Percentiles rank a stretch among this genome's conserved stretches.
phyloP scores from a whole-genome alignment of 1,139 yeast genomes.

The Torulaspora globosa region DNA sequence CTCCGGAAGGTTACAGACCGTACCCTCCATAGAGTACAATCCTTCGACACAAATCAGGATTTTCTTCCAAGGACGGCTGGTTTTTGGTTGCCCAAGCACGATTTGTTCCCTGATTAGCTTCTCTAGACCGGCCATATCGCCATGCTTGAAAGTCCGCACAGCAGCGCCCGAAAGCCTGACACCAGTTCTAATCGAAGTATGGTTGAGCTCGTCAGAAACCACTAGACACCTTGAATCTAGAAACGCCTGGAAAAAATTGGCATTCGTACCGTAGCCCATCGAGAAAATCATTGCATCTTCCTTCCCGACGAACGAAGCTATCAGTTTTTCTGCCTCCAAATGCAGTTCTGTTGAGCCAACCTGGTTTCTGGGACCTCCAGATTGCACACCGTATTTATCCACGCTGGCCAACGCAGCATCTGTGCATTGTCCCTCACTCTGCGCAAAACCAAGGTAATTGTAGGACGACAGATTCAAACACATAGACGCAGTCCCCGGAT shows the following conservation, averaged over 20 bases:
- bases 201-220: constrained; percentile 90
- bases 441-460: constrained; percentile 95
- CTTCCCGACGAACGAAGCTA: constrained; percentile 87
- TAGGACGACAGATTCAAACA: constrained; percentile 87
- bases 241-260: constrained; percentile 78
- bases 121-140: constrained; percentile 81
- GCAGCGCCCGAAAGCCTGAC: constrained; percentile 90
- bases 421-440: constrained; percentile 88
- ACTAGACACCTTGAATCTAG: constrained; percentile 86
- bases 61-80: constrained; percentile 97
- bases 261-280: constrained; percentile 96
- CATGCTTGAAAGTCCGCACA: constrained; percentile 88
- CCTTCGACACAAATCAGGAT: constrained; percentile 94
- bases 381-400: constrained; percentile 66
- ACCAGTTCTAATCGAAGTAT: constrained; percentile 93
- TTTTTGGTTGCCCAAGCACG: constrained; percentile 93
- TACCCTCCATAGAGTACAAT: constrained; percentile 96
- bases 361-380: constrained; percentile 71
- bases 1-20: constrained; percentile 79
- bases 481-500: constrained; percentile 69
- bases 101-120: constrained; percentile 78
- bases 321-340: constrained; percentile 62
- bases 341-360: constrained; percentile 80
- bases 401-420: constrained; percentile 65
- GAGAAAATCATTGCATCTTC: constrained; percentile 83